Base-by-base conservation (phyloP, 768 basidiomycete species). In the Rhizopogon salebrosus region DNA sequence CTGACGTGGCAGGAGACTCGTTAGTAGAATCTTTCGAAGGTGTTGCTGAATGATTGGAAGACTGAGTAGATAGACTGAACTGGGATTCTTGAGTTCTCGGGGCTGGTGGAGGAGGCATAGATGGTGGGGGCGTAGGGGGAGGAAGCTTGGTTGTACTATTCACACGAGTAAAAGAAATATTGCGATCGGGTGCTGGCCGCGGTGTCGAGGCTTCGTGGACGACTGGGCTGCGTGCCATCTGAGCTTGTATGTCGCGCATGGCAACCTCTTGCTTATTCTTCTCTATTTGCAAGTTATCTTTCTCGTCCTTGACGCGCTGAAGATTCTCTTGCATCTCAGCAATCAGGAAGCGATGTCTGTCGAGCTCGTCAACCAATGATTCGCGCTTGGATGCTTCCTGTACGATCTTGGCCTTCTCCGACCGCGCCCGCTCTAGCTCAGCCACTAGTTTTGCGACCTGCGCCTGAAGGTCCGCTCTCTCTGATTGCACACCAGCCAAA, bases 51-150 rank as follows among this genome's bases (percentile, higher is more conserved):
- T 34, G 31, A 4, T 11, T 11, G 6, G 78, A 85, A 26, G 79
- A 73, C 35, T 82, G 79, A 11, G 85, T 85, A 6, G 84, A 83
- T 9, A 77, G 77, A 58, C 83, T 87, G 55, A 76, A 67, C 53
- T 74, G 76, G 13, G 74, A 74, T 59, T 82, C 87, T 56, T 54
- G 72, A 46, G 54, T 71, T 65, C 54, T 80, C 23, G 90, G 90
- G 4, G 85, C 82, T 16, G 89, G 90, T 20, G 90, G 90, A 1
- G 94, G 94, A 10, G 91, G 80, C 29, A 88, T 79, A 0, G 93
- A 94, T 10, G 94, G 91, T 8, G 93, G 92, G 0, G 67, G 68
- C 0, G 88, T 89, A 0, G 89, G 87, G 16, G 92, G 93, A 27
- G 92, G 92, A 14, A 89, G 79, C 69, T 93, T 94, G 26, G 82